Evolutionary conservation across 2,329 filamentous ascomycete genomes (phyloP).

Genomic region (Diplodia mutila): DNA sequence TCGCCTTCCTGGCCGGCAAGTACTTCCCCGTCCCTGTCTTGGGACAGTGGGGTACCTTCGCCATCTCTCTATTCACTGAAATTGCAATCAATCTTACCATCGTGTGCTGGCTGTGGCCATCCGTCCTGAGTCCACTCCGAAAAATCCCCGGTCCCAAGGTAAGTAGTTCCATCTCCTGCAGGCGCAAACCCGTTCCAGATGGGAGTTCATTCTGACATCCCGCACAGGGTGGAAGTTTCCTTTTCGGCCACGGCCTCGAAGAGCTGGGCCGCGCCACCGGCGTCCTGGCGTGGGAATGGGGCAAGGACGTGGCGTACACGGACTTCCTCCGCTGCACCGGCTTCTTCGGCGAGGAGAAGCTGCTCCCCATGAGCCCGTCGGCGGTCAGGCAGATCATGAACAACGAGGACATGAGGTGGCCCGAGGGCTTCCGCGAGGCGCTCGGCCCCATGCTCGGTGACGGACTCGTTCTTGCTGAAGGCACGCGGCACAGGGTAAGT

Average conservation of each 20-base stretch:
- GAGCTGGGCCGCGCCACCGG: neutral
- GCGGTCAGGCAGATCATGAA: neutral
- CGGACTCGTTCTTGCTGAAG: slow-evolving; percentile 51
- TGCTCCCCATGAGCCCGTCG: neutral
- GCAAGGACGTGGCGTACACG: neutral
- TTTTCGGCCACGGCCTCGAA: neutral
- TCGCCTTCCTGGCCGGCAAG: neutral
- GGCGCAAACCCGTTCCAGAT: no score
- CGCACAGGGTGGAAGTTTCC: neutral
- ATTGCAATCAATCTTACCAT: neutral
- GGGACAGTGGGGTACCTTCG: slow-evolving; percentile 6
- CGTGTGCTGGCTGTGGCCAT: slow-evolving; percentile 1
- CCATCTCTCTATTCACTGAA: neutral
- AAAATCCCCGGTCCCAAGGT: neutral
- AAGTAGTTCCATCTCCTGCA: neutral
- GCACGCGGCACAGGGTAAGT: slow-evolving; percentile 45
- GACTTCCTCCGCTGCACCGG: slow-evolving; percentile 4
- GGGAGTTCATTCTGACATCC: neutral
- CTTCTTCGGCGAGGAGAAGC: slow-evolving; percentile 5
- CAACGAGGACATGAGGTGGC: neutral
- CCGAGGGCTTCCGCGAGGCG: neutral
- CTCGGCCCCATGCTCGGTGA: slow-evolving; percentile 40
- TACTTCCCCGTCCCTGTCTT: neutral
- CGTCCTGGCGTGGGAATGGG: slow-evolving; percentile 8
- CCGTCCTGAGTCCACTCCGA: neutral